Base-by-base conservation (phyloP, 768 basidiomycete genomes). In the Boletus rubescentipes region DNA sequence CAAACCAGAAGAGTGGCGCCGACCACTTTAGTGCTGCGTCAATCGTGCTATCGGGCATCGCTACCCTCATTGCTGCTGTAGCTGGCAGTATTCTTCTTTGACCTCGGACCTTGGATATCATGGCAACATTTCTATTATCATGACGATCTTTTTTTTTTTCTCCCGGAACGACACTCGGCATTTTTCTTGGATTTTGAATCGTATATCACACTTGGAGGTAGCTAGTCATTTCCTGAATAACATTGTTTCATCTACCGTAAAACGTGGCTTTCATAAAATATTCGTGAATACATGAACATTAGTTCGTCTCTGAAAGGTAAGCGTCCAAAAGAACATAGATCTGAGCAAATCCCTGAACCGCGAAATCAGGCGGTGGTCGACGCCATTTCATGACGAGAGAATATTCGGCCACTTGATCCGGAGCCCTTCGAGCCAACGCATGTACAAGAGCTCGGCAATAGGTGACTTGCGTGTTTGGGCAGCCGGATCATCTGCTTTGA, bases 361-460 rank as follows among this genome's bases (percentile, higher is more conserved):
- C n/a, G 30, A 31, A 29, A 46, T 34, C 21, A 31, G 10, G 14
- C n/a, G 14, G 47, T 26, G 29, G 47, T 23, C 18, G 41, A 3
- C 7, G 45, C 15, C 23, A 14, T 30, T 49, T 59, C 45, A 67
- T 40, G 61, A 70, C 12, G 67, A 78, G 37, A 79, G 72, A 46
- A 91, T 77, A 62, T 78, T 89, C 6, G 91, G 91, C 93, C 93
- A 95, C 69, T 92, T 94, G 65, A 94, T 76, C 72, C 84, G 87
- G 49, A 97, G 73, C 4, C 94, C 94, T 65, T 97, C 91, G 23
- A 98, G 75, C 95, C 96, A 98, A 45, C 96, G 85, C 81, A 95
- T 87, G 69, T 98, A 98, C n/a, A 98, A 75, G 59, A 98, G 79
- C 68, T 98, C 96, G 20, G 93, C 91, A 29, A 98, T 93, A 7